These are phyloP conservation scores for Botryosphaeria dothidea DNA, from an alignment of 2,329 filamentous ascomycete species.

Conservation along the genomic window DNA sequence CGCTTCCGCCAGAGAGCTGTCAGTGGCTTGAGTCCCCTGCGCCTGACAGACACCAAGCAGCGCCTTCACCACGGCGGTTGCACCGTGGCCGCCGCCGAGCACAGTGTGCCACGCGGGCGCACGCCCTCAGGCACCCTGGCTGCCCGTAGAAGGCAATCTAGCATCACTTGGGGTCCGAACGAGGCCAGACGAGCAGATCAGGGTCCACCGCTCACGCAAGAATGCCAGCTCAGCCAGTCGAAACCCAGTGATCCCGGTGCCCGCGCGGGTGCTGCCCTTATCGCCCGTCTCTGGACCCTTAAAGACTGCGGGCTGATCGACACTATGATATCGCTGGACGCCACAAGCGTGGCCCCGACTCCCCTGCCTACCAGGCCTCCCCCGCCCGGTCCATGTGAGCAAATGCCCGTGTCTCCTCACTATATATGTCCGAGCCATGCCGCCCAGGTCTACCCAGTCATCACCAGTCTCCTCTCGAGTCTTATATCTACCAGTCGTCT, in stretches of 20 bases:
- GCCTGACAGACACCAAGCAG: too few species aligned
- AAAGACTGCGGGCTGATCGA: neutral
- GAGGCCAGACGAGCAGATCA: neutral
- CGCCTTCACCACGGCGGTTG: neutral
- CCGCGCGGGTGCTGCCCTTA: neutral
- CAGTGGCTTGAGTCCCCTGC: neutral
- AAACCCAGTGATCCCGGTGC: neutral
- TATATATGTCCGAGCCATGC: conserved; percentile 8
- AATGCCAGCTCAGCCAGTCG: neutral
- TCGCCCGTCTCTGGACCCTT: conserved; percentile 1
- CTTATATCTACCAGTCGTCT: neutral
- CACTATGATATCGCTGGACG: conserved; percentile 11
- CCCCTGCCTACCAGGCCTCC: neutral
- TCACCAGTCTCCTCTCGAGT: neutral
- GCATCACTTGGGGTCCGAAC: neutral
- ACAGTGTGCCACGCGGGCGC: neutral
- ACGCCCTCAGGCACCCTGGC: neutral
- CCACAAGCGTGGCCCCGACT: conserved; percentile 2
- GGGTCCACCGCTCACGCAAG: neutral
- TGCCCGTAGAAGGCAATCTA: neutral
- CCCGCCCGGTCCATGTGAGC: neutral
- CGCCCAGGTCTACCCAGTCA: neutral
- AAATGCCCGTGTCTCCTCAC: neutral
- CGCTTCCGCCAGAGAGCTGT: neutral
- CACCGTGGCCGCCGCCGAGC: neutral